Conservation (phyloP, 1,139 yeast species). For the Protomyces lactucae-debilis region DNA sequence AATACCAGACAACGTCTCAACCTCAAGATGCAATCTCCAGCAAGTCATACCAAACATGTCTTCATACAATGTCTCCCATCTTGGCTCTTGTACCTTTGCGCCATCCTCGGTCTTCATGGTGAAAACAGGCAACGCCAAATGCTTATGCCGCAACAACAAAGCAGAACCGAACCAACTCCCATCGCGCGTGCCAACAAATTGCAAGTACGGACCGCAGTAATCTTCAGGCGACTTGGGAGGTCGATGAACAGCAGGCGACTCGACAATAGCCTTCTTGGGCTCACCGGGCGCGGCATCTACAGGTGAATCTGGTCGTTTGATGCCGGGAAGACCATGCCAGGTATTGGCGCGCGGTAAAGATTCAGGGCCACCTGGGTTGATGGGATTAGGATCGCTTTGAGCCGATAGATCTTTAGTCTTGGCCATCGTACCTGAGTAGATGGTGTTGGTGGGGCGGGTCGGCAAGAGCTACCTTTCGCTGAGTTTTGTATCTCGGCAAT, state of each 20-base stretch:
- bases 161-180: slow-evolving; percentile 13
- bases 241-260: slow-evolving; percentile 17
- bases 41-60: slow-evolving; percentile 18
- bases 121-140: slow-evolving; percentile 2
- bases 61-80: slow-evolving; percentile 19
- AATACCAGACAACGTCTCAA: neutral
- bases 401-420: slow-evolving; percentile 12
- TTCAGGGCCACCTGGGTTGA: slow-evolving; percentile 14
- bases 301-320: slow-evolving; percentile 8
- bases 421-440: neutral
- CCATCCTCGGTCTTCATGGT: slow-evolving; percentile 1
- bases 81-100: slow-evolving; percentile 12
- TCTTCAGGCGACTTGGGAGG: slow-evolving; percentile 23
- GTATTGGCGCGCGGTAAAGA: slow-evolving; percentile 10
- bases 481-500: neutral
- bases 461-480: neutral
- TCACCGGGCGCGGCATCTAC: slow-evolving; percentile 19
- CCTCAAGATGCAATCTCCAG: slow-evolving; percentile 15
- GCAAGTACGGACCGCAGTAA: slow-evolving; percentile 21
- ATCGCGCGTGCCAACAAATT: slow-evolving; percentile 6
- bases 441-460: neutral
- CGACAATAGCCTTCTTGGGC: slow-evolving; percentile 15
- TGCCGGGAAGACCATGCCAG: slow-evolving; percentile 18
- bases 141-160: slow-evolving; percentile 6
- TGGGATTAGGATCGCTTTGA: slow-evolving; percentile 11